phyloP scores from a whole-genome alignment of 129 eudicot genomes.

The Cynara cardunculus region DNA sequence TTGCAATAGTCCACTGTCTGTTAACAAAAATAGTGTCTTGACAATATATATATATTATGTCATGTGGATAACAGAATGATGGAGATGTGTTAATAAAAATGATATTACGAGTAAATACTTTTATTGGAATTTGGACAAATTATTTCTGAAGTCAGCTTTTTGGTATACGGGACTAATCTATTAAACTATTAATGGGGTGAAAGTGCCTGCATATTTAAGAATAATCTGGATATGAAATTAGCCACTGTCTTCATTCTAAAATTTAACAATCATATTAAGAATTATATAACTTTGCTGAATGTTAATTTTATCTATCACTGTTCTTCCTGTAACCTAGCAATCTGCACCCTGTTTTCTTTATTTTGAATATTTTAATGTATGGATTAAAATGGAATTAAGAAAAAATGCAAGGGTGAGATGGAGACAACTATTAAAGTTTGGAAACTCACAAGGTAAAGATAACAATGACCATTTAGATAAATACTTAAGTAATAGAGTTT shows the following conservation, averaged over 20 bases:
- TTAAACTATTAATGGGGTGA: not conserved
- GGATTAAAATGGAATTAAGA: not conserved
- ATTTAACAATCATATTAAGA: not conserved
- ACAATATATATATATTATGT: conserved; percentile 11
- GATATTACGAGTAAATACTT: conserved; percentile 3
- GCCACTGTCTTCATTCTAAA: conserved; percentile 1
- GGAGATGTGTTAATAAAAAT: conserved; percentile 17
- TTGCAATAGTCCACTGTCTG: conserved; percentile 10
- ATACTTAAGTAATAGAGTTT: conserved; percentile 5
- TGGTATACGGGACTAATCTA: not conserved
- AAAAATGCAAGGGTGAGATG: not conserved
- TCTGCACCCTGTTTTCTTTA: not conserved
- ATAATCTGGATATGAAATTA: not conserved
- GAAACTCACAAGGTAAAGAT: not conserved
- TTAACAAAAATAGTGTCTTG: not conserved
- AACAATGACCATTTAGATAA: conserved; percentile 7
- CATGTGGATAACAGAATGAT: conserved; percentile 5
- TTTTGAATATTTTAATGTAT: conserved; percentile 8
- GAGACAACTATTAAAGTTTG: not conserved
- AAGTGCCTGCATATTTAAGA: not conserved
- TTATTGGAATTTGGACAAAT: conserved; percentile 12
- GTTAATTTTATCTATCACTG: not conserved
- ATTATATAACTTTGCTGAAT: not conserved
- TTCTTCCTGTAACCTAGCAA: not conserved
- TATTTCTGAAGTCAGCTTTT: conserved; percentile 4